Evolutionary conservation across 139 green algal genomes (phyloP), one percentile per base, ranked within the genome.

Genomic region (Microglena sp.): DNA sequence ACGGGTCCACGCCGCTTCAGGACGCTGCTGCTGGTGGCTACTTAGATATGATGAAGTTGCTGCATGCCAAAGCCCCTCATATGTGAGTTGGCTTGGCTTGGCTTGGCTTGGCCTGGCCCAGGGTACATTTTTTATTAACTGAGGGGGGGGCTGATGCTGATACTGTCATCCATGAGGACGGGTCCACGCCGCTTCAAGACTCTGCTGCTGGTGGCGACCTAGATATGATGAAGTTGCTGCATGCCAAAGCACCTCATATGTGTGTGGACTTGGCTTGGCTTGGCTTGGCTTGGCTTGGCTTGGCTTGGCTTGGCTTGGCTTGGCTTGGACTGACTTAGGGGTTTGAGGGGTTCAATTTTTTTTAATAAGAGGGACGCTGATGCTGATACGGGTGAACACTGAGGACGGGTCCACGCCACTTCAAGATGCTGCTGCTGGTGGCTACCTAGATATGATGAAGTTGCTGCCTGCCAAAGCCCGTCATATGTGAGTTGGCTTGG

Each of bases 1-100:
- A 86, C 55, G 79, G 76, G 7, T 76, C 83, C 62, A 82, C 76
- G 5, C 64, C 76, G 0, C 65, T 86, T 31, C 79, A 86, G 68
- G 77, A 78, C 35, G 79, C 76, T 8, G 79, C 79, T 0, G 79
- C 79, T 7, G 70, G 76, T 2, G 79, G 79, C 3, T 79, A 83
- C 58, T 5, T 69, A 18, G 63, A 65, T 15, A 86, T 83, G 28
- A 58, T 57, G 35, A 11, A 75, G 33, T 3, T 78, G 63, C 45
- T 81, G 22, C 36, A 78, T 1, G 69, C 24, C 0, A 67, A 66
- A 26, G 31, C 59, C 27, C 2, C 50, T 28, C 4, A 60, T 66
- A 22, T 6, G 44, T 30, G 22, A 21, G 30, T 22, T 64, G 35
- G 21, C 18, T 28, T 18, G 55, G 31, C 6, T 55, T n/a, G n/a